Evolutionary conservation across 2,329 filamentous ascomycete genomes (phyloP).

Genomic region (Penicillium sp.): DNA sequence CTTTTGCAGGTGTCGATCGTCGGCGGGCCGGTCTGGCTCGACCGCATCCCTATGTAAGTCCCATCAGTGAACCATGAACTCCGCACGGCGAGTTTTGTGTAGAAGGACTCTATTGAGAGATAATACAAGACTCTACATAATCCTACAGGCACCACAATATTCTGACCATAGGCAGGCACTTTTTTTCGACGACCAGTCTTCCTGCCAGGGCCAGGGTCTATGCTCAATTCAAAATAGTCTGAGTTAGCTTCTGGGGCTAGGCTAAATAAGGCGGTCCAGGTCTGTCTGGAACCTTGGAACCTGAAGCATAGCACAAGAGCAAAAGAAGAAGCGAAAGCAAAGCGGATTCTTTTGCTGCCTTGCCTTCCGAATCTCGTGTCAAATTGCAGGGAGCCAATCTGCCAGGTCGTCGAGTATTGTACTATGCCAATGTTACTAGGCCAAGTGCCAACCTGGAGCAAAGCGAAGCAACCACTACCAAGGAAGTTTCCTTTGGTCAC

Average conservation of each 20-base stretch:
- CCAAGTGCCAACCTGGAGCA: too few species aligned
- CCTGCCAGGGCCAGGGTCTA: neutral
- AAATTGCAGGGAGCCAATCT: too few species aligned
- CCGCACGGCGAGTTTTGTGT: neutral
- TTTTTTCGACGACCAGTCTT: neutral
- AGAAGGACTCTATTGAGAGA: neutral
- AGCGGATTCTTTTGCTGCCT: too few species aligned
- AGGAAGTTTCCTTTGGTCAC: too few species aligned
- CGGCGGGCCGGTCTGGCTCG: neutral
- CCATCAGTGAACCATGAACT: neutral
- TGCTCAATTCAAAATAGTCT: neutral
- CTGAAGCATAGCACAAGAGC: too few species aligned
- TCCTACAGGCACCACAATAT: neutral
- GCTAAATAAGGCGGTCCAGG: neutral
- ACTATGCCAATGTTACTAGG: too few species aligned
- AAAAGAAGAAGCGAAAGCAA: too few species aligned
- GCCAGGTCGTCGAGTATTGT: too few species aligned
- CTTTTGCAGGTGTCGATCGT: conserved; percentile 13
- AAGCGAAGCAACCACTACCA: too few species aligned
- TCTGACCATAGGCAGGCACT: neutral
- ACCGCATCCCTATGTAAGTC: neutral
- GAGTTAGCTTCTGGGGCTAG: neutral
- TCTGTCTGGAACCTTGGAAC: neutral
- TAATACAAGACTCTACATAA: neutral
- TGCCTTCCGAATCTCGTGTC: too few species aligned